Evolutionary conservation across 176 grass and related monocot genomes (phyloP).

Genomic region (Cenchrus fungigraminus): DNA sequence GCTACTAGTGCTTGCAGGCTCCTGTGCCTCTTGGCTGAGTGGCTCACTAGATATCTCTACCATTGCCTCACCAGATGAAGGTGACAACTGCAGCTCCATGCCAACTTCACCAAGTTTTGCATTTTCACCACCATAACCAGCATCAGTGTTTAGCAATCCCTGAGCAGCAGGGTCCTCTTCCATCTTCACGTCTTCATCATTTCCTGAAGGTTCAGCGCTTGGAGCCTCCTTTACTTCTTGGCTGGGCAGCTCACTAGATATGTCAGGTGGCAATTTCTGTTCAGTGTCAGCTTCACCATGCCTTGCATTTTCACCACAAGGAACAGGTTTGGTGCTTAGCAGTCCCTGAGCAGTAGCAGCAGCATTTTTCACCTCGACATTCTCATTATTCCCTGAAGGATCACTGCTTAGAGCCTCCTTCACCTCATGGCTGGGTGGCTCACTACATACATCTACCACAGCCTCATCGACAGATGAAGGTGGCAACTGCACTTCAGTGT

Average conservation of each 20-base stretch:
- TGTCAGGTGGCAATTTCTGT: not conserved
- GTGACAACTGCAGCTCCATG: not conserved
- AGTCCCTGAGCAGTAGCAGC: not conserved
- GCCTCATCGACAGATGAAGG: not conserved
- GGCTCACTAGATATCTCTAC: not conserved
- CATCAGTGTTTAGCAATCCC: not conserved
- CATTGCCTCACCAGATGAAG: not conserved
- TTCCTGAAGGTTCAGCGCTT: not conserved
- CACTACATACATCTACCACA: not conserved
- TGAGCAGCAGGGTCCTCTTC: not conserved
- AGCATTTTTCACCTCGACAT: not conserved
- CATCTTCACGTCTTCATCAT: not conserved
- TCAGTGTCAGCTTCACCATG: not conserved
- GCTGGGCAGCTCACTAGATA: not conserved
- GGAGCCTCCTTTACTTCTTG: conserved; percentile 14
- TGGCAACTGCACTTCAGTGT: not conserved
- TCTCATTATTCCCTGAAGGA: not conserved
- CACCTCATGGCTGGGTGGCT: conserved; percentile 9
- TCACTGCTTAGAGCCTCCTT: not conserved
- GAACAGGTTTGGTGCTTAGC: not conserved
- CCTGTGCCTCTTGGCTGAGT: not conserved
- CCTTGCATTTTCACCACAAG: conserved; percentile 14
- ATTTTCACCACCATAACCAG: not conserved
- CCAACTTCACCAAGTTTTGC: not conserved
- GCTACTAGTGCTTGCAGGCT: too few species aligned